Evolutionary conservation across 2,329 filamentous ascomycete species (phyloP).

Genomic region (Cladosporium colombiae): DNA sequence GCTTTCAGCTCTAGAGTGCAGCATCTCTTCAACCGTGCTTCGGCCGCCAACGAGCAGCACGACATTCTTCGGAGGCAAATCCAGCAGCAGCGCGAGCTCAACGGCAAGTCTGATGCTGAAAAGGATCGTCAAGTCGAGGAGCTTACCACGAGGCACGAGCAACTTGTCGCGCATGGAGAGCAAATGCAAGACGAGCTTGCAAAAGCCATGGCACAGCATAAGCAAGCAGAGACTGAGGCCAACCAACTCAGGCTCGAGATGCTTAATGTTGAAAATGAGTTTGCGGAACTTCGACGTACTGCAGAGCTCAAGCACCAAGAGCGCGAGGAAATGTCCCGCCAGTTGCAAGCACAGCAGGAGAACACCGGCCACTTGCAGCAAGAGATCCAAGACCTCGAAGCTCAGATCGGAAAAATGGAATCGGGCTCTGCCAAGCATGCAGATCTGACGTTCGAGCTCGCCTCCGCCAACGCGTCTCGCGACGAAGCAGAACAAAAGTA

Average conservation of each 20-base stretch:
- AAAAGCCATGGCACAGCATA: conserved; percentile 31
- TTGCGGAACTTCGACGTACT: conserved; percentile 33
- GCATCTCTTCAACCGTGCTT: conserved; percentile 74
- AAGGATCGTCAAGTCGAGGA: conserved; percentile 41
- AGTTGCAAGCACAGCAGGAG: conserved; percentile 35
- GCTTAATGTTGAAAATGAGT: conserved; percentile 44
- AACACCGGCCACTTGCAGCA: conserved; percentile 38
- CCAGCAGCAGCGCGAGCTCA: conserved; percentile 91
- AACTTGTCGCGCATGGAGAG: conserved; percentile 30
- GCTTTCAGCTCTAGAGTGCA: conserved; percentile 79
- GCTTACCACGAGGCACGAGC: conserved; percentile 32
- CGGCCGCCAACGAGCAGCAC: conserved; percentile 81
- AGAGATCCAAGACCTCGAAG: conserved; percentile 36
- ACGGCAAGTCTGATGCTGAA: conserved; percentile 75
- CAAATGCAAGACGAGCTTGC: conserved; percentile 36
- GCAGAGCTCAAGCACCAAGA: conserved; percentile 35
- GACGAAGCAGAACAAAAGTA: conserved; percentile 31
- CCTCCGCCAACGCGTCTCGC: conserved; percentile 23
- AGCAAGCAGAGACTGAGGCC: conserved; percentile 33
- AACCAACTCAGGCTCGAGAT: conserved; percentile 39
- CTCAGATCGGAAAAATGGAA: conserved; percentile 33
- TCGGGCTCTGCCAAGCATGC: conserved; percentile 34
- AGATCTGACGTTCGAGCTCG: conserved; percentile 25
- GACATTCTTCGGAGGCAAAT: conserved; percentile 86
- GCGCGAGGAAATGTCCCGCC: conserved; percentile 29